Conservation (phyloP, 2,329 filamentous ascomycete genomes). For the Trichoderma brevicompactum region DNA sequence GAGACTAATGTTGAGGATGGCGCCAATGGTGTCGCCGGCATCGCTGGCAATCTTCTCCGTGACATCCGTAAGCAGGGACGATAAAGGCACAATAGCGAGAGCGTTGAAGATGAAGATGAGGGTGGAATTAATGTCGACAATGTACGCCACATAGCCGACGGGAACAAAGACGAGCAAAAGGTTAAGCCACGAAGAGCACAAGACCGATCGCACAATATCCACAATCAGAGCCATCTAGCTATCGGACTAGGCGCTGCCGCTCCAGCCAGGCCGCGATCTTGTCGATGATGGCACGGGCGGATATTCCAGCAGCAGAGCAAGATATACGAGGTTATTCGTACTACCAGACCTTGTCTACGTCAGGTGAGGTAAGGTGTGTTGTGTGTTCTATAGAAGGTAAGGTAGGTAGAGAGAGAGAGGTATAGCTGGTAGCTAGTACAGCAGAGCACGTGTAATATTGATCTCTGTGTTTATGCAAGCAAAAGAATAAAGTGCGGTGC, state of each 20-base stretch:
- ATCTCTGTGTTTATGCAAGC: too few species aligned
- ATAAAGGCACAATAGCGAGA: slow-evolving; percentile 63
- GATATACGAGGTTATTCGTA: slow-evolving; percentile 11
- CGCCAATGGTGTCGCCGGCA: slow-evolving; percentile 62
- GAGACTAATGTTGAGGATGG: slow-evolving; percentile 64
- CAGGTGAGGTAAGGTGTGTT: neutral
- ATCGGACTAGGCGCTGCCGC: slow-evolving; percentile 9
- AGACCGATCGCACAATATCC: slow-evolving; percentile 36
- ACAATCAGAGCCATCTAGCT: slow-evolving; percentile 26
- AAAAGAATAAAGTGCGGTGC: neutral
- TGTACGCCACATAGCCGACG: slow-evolving; percentile 63
- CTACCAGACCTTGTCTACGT: slow-evolving; percentile 20
- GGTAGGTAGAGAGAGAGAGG: neutral
- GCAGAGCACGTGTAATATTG: too few species aligned
- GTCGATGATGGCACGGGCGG: neutral
- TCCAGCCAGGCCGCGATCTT: slow-evolving; percentile 11
- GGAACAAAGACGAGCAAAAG: slow-evolving; percentile 72
- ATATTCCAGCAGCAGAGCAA: neutral
- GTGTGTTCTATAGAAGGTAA: neutral
- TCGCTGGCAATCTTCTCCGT: slow-evolving; percentile 63
- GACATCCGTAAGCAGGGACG: slow-evolving; percentile 60
- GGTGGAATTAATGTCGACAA: slow-evolving; percentile 42
- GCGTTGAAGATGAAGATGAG: slow-evolving; percentile 63
- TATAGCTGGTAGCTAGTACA: too few species aligned
- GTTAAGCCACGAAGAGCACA: slow-evolving; percentile 60